phyloP scores from a whole-genome alignment of 202 grass and related monocot genomes.

The Alloteropsis angusta region DNA sequence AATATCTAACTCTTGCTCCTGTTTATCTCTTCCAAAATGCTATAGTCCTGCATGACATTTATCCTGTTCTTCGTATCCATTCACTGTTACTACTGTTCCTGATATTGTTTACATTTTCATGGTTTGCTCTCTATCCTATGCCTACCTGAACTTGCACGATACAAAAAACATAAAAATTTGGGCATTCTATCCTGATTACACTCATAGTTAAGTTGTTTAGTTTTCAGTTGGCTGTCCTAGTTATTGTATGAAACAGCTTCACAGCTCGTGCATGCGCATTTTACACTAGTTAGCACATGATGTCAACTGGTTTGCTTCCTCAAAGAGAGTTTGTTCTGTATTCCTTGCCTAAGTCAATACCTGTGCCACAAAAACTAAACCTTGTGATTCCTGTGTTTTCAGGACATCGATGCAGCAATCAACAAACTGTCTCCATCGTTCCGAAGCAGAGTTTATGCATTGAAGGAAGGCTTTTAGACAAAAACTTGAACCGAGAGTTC shows the following conservation, averaged over 20 bases:
- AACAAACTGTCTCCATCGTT: slow-evolving; percentile 40
- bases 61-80: too few relatives aligned
- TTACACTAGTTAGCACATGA: neutral
- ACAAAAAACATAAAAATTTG: neutral
- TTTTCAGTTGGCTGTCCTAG: neutral
- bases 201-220: neutral
- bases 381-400: slow-evolving; percentile 16
- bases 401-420: slow-evolving; percentile 72
- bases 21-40: neutral
- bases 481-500: neutral
- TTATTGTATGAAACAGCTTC: neutral
- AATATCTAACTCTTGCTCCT: neutral
- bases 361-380: neutral
- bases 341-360: neutral
- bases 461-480: slow-evolving; percentile 49
- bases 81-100: too few relatives aligned
- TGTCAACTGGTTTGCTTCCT: neutral
- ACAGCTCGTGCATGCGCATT: neutral
- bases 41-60: neutral
- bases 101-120: too few relatives aligned
- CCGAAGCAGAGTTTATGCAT: slow-evolving; percentile 43
- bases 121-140: neutral
- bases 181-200: neutral
- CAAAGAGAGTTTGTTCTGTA: neutral
- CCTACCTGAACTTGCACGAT: neutral